These are phyloP conservation scores for Fusarium sp. DNA, from an alignment of 2,329 filamentous ascomycete species.

Conservation along the genomic window DNA sequence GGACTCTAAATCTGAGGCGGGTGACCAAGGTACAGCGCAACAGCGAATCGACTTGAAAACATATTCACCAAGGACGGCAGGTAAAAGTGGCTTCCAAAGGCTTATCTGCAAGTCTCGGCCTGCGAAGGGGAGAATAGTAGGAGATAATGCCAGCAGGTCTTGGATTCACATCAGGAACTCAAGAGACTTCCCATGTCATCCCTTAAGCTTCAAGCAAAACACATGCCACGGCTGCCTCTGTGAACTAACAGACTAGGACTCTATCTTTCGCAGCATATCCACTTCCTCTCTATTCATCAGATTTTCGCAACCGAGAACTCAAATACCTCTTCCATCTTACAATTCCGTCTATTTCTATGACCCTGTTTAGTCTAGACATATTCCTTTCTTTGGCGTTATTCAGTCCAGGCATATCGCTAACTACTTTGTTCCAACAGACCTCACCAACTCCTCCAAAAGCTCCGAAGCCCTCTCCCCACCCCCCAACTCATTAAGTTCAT, in stretches of 20 bases:
- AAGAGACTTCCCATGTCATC: background rate
- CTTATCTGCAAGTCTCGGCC: background rate
- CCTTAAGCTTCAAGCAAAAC: background rate
- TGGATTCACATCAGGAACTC: background rate
- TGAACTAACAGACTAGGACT: background rate
- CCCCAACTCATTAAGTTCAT: conserved; percentile 46
- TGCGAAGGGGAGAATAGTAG: background rate
- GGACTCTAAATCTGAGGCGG: background rate
- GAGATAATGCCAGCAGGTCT: background rate
- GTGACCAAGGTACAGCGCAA: background rate
- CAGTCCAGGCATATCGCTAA: background rate
- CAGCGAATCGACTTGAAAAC: background rate
- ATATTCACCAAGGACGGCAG: background rate
- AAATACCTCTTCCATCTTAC: background rate
- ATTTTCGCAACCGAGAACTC: background rate
- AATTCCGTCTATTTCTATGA: background rate
- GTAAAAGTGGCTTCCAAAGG: background rate
- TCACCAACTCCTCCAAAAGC: conserved; percentile 45
- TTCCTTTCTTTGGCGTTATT: background rate
- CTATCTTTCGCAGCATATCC: background rate
- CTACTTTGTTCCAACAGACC: background rate
- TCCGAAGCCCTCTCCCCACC: conserved; percentile 45
- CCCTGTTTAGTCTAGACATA: background rate
- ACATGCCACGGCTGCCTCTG: background rate
- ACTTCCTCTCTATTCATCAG: background rate